phyloP scores from a whole-genome alignment of 2,329 filamentous ascomycete genomes.

The Colletotrichum musae region DNA sequence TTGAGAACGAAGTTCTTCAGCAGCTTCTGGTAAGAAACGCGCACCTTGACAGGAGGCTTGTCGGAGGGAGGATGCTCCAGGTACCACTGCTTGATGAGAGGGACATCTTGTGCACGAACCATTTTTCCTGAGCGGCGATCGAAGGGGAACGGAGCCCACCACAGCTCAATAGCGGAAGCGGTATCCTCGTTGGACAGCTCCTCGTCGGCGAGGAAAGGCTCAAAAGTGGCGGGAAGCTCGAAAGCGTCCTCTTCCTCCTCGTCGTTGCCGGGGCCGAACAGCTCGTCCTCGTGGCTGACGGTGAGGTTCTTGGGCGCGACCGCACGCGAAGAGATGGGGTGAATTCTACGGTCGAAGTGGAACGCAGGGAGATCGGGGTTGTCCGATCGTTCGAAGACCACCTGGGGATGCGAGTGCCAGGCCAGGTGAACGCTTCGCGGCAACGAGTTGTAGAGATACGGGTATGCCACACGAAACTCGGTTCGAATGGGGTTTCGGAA shows the following conservation, averaged over 20 bases:
- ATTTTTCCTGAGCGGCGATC: conserved; percentile 94
- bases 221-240: conserved; percentile 81
- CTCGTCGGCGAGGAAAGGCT: conserved; percentile 92
- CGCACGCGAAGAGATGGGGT: conserved; percentile 95
- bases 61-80: conserved; percentile 93
- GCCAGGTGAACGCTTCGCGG: conserved; percentile 93
- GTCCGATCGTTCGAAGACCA: conserved; percentile 90
- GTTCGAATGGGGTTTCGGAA: conserved; percentile 96
- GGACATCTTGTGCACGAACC: conserved; percentile 97
- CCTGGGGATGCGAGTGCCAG: conserved; percentile 94
- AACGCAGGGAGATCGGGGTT: conserved; percentile 93
- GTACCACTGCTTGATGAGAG: conserved; percentile 98
- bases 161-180: conserved; percentile 89
- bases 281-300: conserved; percentile 90
- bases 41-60: conserved; percentile 91
- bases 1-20: conserved; percentile 97
- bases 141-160: conserved; percentile 99
- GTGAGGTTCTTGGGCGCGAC: conserved; percentile 96
- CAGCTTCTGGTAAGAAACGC: conserved; percentile 98
- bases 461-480: conserved; percentile 94
- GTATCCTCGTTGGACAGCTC: conserved; percentile 92
- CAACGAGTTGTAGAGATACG: conserved; percentile 95
- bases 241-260: conserved; percentile 88
- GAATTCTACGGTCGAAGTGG: conserved; percentile 98
- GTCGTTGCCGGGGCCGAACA: conserved; percentile 87